These are phyloP conservation scores for Pythium biforme DNA, from an alignment of 352 stramenopile genomes.

Conservation along the genomic window DNA sequence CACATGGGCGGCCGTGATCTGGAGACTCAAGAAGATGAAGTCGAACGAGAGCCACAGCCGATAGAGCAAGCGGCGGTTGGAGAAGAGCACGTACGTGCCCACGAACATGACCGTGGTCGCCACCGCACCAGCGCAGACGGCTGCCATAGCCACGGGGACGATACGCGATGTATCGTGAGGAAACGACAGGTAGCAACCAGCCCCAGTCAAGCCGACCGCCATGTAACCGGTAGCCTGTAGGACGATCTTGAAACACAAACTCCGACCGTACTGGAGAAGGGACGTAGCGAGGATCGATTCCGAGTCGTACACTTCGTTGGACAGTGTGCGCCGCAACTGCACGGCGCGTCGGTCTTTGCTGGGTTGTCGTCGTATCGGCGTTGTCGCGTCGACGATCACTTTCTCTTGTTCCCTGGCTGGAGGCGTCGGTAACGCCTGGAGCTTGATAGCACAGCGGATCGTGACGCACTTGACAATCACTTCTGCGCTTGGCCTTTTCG, in stretches of 20 bases:
- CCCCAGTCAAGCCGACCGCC: not conserved
- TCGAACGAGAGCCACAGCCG: slow-evolving; percentile 16
- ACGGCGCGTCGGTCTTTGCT: not conserved
- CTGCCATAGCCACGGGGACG: too few relatives aligned
- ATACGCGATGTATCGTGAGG: not conserved
- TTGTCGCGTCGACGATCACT: too few relatives aligned
- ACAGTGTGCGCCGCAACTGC: not conserved
- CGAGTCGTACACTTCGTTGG: not conserved
- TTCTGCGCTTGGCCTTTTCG: not conserved
- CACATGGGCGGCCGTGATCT: slow-evolving; percentile 18
- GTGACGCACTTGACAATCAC: slow-evolving; percentile 3
- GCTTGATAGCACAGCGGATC: slow-evolving; percentile 11
- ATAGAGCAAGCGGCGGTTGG: slow-evolving; percentile 13
- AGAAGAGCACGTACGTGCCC: not conserved
- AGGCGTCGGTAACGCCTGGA: too few relatives aligned
- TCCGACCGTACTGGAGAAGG: not conserved
- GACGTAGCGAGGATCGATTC: not conserved
- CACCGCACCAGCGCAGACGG: not conserved
- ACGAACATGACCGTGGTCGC: not conserved
- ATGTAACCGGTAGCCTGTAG: not conserved
- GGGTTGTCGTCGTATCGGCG: not conserved
- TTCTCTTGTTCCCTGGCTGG: too few relatives aligned
- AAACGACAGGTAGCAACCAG: not conserved
- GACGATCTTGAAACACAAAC: not conserved
- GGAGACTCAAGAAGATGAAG: slow-evolving; percentile 23